Percentiles rank a stretch among this genome's conserved stretches.
Conservation (phyloP, 2,329 filamentous ascomycete species). For the Botryosphaeria agaves region DNA sequence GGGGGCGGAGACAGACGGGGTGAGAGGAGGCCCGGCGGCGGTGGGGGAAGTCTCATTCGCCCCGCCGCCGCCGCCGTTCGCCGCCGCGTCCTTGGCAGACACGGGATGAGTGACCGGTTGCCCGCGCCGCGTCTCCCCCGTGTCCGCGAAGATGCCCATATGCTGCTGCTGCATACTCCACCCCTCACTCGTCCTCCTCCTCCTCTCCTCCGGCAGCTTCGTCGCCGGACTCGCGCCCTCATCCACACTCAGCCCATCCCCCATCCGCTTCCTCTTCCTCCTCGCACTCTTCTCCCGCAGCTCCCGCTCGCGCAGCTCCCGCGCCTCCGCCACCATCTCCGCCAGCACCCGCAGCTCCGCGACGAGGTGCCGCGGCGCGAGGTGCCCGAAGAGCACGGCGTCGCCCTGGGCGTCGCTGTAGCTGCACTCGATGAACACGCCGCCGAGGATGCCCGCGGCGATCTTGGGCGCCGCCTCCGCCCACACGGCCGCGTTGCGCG, state of each 20-base stretch:
- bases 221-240: conserved; percentile 8
- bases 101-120: too few relatives aligned
- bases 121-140: too few relatives aligned
- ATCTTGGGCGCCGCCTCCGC: conserved; percentile 77
- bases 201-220: conserved; percentile 4
- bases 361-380: conserved; percentile 68
- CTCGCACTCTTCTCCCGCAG: conserved; percentile 9
- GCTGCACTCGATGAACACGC: conserved; percentile 90
- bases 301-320: conserved; percentile 8
- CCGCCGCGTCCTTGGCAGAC: background rate
- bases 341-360: conserved; percentile 62
- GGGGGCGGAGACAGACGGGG: background rate
- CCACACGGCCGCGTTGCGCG: conserved; percentile 74
- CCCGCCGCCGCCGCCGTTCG: background rate
- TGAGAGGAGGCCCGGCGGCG: background rate
- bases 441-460: conserved; percentile 49
- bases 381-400: conserved; percentile 69
- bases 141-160: conserved; percentile 1
- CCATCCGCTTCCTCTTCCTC: conserved; percentile 42
- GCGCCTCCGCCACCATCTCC: conserved; percentile 42
- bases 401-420: conserved; percentile 70
- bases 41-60: background rate
- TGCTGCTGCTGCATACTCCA: conserved; percentile 7
- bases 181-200: background rate
- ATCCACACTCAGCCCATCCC: conserved; percentile 11